Percentiles rank a stretch among this genome's conserved stretches.
Conservation (phyloP, 2,329 filamentous ascomycete genomes). For the Pyrenochaeta sp. region DNA sequence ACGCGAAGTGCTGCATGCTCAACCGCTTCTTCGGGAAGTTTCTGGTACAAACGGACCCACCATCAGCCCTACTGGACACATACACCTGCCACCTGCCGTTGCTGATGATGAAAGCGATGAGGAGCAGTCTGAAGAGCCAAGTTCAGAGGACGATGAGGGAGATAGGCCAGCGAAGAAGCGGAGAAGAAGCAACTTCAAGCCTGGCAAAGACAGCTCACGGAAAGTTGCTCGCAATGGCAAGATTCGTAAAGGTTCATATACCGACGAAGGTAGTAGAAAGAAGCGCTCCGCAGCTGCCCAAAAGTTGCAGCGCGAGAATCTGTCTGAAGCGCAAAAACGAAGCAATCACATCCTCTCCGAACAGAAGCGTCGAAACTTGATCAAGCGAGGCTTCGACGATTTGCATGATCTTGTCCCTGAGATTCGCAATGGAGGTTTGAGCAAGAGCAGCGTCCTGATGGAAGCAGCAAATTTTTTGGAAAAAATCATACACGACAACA, state of each 20-base stretch:
- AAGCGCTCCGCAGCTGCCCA: constrained; percentile 34
- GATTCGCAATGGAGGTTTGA: constrained; percentile 75
- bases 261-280: constrained; percentile 33
- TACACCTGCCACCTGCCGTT: constrained; percentile 2
- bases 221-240: constrained; percentile 32
- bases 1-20: constrained; percentile 28
- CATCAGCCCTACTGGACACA: constrained; percentile 15
- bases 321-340: constrained; percentile 81
- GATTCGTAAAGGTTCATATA: constrained; percentile 25
- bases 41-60: constrained; percentile 11
- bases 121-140: constrained; percentile 29
- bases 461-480: constrained; percentile 83
- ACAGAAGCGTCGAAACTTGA: constrained; percentile 82
- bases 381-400: constrained; percentile 83
- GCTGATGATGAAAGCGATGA: constrained; percentile 25
- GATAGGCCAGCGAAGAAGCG: constrained; percentile 30
- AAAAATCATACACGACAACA: constrained; percentile 72
- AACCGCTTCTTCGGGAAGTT: constrained; percentile 18
- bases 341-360: constrained; percentile 88
- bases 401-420: constrained; percentile 79
- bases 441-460: constrained; percentile 80
- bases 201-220: constrained; percentile 20
- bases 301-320: constrained; percentile 58
- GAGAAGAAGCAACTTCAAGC: constrained; percentile 26
- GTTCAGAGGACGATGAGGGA: constrained; percentile 30